Percentiles rank a stretch among this genome's conserved stretches.
Conservation (phyloP, 371 early-diverging fungal genomes). For the Haplosporangium sp. region DNA sequence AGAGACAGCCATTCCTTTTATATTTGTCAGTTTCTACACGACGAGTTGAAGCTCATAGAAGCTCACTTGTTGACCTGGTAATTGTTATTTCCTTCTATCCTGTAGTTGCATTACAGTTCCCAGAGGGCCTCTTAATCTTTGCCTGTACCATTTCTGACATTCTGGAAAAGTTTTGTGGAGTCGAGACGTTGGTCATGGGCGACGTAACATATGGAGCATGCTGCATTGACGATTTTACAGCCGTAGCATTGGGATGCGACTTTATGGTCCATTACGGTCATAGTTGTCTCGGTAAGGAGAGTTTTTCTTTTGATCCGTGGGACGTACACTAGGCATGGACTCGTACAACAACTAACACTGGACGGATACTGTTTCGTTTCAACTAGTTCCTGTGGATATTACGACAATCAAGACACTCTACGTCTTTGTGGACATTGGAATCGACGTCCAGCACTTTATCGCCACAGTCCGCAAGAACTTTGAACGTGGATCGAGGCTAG, state of each 20-base stretch:
- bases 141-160: constrained; percentile 94
- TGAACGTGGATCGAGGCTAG: constrained; percentile 75
- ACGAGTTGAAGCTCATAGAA: no score
- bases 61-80: no score
- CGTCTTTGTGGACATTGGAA: constrained; percentile 99
- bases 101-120: constrained; percentile 97
- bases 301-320: neutral
- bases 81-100: constrained; percentile 2
- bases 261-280: constrained; percentile 99
- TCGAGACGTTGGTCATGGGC: constrained; percentile 96
- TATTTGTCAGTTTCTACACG: neutral
- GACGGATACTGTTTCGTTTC: neutral
- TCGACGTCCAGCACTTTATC: constrained; percentile 95
- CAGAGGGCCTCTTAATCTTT: constrained; percentile 99
- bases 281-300: constrained; percentile 87
- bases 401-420: constrained; percentile 97
- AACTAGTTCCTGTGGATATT: constrained; percentile 91
- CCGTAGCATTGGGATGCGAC: constrained; percentile 94
- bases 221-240: constrained; percentile 99
- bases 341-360: neutral
- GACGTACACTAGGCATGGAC: neutral
- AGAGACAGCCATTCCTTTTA: neutral
- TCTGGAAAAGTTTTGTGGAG: constrained; percentile 88
- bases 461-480: constrained; percentile 90
- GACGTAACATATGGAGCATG: constrained; percentile 99